Base-by-base conservation (phyloP, 305 asterid species). In the Fraxinus albicans region DNA sequence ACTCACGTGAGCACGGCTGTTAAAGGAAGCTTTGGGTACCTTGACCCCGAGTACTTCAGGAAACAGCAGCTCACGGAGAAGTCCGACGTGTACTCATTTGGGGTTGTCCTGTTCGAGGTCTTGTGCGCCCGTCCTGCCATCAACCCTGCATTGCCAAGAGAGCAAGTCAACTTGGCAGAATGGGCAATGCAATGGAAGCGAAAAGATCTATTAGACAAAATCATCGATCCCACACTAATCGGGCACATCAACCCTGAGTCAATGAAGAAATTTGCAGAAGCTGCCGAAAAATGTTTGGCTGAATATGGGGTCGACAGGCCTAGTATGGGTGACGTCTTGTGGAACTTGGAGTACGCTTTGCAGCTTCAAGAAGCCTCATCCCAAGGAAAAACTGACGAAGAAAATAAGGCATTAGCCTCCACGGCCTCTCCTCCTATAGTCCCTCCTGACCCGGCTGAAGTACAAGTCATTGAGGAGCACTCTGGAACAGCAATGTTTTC, bases 141-240 rank as follows among this genome's bases (percentile, higher is more conserved):
- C 58, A 87, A 94, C 85, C 98, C 98, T 0, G 82, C 95, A 3
- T 81, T 94, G 84, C 95, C 98, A 0, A 86, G 97, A 67, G 99
- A 96, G 84, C 98, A 96, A 89, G 98, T 94, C 86, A 96, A 94
- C 86, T 80, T 96, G 78, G 99, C 99, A 0, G 99, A 96, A 58
- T 96, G 98, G 98, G 99, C 94, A 6, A 88, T 94, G 97, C 98
- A 96, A 79, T 94, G 98, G 94, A 93, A 94, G 89, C 87, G 94
- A 80, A 96, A 92, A 80, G 98, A 94, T 5, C 34, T 90, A 29
- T 44, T 92, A 35, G 94, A 90, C 19, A 92, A 89, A 84, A 91
- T 92, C 80, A 90, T 91, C 1, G 94, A 92, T 81, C 90, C 93
- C 15, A 86, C 76, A n/a, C 88, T 92, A 31, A 89, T 80, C 0